Evolutionary conservation across 129 eudicot species (phyloP).

Genomic region (Scalesia atractyloides): DNA sequence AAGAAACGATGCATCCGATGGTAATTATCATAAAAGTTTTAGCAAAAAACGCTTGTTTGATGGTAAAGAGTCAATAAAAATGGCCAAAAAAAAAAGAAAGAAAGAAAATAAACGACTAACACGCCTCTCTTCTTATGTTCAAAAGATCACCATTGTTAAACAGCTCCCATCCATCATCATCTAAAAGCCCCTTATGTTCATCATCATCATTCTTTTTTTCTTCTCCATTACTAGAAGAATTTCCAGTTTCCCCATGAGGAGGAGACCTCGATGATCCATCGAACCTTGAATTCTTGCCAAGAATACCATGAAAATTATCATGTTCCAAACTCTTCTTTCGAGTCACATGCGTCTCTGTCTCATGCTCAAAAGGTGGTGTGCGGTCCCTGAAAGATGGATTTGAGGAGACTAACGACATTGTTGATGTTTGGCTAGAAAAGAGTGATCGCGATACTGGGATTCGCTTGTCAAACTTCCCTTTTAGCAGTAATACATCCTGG

Average conservation of each 20-base stretch:
- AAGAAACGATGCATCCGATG: neutral
- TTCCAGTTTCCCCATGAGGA: conserved; percentile 11
- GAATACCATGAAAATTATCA: conserved; percentile 13
- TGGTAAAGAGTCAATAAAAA: neutral
- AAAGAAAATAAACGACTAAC: neutral
- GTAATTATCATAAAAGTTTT: neutral
- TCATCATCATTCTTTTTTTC: conserved; percentile 11
- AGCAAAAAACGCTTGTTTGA: neutral
- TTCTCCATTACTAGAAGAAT: neutral
- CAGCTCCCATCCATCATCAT: conserved; percentile 68
- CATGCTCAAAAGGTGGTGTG: conserved; percentile 20
- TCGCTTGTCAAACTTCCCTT: conserved; percentile 59
- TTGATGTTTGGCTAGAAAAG: conserved; percentile 48
- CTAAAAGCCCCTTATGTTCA: conserved; percentile 37
- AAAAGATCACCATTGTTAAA: neutral
- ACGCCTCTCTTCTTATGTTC: neutral
- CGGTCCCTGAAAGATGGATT: conserved; percentile 47
- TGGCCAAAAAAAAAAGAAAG: neutral
- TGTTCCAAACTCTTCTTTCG: conserved; percentile 22
- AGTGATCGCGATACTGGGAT: conserved; percentile 51
- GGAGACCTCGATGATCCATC: conserved; percentile 22
- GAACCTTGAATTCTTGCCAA: conserved; percentile 14
- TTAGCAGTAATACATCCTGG: conserved; percentile 69
- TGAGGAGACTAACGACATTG: conserved; percentile 46
- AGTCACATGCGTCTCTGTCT: conserved; percentile 24